phyloP scores from a whole-genome alignment of 495 filamentous ascomycete species.

The Tuber microsphaerosporum region DNA sequence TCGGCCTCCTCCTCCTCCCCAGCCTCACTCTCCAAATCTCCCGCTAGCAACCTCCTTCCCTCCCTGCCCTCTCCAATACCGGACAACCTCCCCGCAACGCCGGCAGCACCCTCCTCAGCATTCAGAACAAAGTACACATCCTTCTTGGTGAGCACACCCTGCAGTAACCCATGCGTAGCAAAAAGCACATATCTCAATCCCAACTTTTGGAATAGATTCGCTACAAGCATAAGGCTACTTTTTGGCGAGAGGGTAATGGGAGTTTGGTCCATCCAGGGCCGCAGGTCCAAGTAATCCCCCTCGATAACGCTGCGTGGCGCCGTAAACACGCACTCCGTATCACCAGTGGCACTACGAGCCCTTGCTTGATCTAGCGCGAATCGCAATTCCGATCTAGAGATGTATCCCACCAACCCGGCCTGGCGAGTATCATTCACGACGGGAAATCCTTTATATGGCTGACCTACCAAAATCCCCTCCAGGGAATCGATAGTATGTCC shows the following conservation, averaged over 20 bases:
- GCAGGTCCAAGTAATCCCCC: conserved; percentile 51
- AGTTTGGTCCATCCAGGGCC: conserved; percentile 98
- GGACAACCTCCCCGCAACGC: conserved; percentile 16
- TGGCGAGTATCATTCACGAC: conserved; percentile 70
- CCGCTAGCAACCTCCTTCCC: conserved; percentile 17
- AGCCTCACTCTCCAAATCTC: conserved; percentile 14
- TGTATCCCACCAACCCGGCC: conserved; percentile 78
- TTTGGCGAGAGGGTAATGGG: conserved; percentile 79
- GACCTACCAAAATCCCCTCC: conserved; percentile 57
- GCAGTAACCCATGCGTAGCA: conserved; percentile 67
- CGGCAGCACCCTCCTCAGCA: conserved; percentile 57
- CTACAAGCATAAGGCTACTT: conserved; percentile 67
- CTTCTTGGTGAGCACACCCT: conserved; percentile 91
- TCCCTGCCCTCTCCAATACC: conserved; percentile 11
- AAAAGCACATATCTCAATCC: conserved; percentile 88
- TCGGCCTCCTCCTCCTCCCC: conserved; percentile 6
- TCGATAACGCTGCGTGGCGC: conserved; percentile 66
- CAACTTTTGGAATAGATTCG: conserved; percentile 87
- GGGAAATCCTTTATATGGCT: conserved; percentile 85
- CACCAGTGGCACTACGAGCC: conserved; percentile 53
- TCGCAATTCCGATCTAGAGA: conserved; percentile 81
- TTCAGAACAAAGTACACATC: conserved; percentile 94
- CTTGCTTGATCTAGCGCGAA: conserved; percentile 60
- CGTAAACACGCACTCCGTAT: conserved; percentile 75
- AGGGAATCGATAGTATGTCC: conserved; percentile 79